Conservation (phyloP, 2,329 filamentous ascomycete genomes). For the Xylaria polymorpha region DNA sequence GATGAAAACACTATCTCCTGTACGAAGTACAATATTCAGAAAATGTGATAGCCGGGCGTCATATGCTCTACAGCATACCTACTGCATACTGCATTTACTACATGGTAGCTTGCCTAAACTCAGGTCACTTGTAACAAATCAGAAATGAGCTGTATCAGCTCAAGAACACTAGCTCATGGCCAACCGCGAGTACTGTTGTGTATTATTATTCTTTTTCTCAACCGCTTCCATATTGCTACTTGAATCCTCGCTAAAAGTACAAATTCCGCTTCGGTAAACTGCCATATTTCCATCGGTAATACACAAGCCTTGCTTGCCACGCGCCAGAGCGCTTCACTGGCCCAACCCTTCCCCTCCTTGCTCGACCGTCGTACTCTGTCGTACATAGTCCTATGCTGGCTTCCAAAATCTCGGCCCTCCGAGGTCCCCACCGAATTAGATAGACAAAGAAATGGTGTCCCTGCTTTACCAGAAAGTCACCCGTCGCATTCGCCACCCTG, state of each 20-base stretch:
- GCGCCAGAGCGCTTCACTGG: conserved; percentile 40
- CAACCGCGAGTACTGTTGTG: conserved; percentile 28
- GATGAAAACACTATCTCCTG: not conserved
- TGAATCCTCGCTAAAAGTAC: conserved; percentile 49
- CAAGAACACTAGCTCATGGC: conserved; percentile 1
- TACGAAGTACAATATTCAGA: not conserved
- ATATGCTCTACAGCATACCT: not conserved
- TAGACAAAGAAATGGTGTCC: conserved; percentile 45
- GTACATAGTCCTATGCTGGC: conserved; percentile 48
- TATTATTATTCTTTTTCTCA: conserved; percentile 41
- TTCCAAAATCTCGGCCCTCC: conserved; percentile 45
- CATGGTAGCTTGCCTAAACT: not conserved
- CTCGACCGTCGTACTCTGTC: conserved; percentile 42
- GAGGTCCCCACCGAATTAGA: conserved; percentile 41
- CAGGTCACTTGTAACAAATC: not conserved
- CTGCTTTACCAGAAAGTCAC: conserved; percentile 35
- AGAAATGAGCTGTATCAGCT: not conserved
- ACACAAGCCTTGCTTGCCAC: conserved; percentile 31
- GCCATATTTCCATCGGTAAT: conserved; percentile 11
- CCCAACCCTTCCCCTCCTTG: conserved; percentile 35
- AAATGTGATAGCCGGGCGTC: conserved; percentile 4
- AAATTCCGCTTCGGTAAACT: conserved; percentile 41
- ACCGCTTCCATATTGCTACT: conserved; percentile 43
- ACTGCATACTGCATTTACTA: too few species aligned
- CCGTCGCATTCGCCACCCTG: conserved; percentile 26